Base-by-base conservation (phyloP, 2,329 filamentous ascomycete genomes). In the Aspergillus sp. region DNA sequence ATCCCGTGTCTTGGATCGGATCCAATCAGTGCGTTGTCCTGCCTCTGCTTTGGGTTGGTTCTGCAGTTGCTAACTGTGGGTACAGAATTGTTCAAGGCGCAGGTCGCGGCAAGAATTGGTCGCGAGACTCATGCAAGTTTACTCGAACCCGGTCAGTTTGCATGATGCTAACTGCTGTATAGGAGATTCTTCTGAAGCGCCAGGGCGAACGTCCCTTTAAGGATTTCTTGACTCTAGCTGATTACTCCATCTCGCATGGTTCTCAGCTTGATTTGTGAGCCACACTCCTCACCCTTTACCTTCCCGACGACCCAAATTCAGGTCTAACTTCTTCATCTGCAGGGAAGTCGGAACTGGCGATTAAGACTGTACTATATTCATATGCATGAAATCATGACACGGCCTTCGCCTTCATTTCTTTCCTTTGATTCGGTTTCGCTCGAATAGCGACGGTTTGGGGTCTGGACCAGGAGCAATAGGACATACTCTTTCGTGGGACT, bases 201-300 rank as follows among this genome's bases (percentile, higher is more conserved):
- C 93, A 97, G 74, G 90, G 92, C 11, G 91, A 97, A 75, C 77
- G 92, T 59, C 92, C 93, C 20, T 97, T 97, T 71, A 97, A 96
- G 78, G 92, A 97, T 68, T 83, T 88, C 63, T 80, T 97, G 55
- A 92, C 86, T 31, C 72, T 97, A 62, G 89, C 89, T 65, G 93
- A 97, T 75, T 97, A 97, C 73, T 91, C 89, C n/a, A 86, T 97
- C 52, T 91, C 88, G 64, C 94, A 94, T 73, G 93, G 93, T 9
- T 91, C 96, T 45, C 76, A 79, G 59, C 66, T 79, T 65, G 76
- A 79, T 64, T 64, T 79, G 69, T 73, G 63, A 71, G 71, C 61
- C 47, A 55, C 50, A 53, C 38, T 42, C 44, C 40, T 20, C 13
- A 25, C 29, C 46, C n/a, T 14, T n/a, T 34, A 13, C 49, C 10